phyloP scores from a whole-genome alignment of 768 basidiomycete genomes.

The Melanogaster broomeanus region DNA sequence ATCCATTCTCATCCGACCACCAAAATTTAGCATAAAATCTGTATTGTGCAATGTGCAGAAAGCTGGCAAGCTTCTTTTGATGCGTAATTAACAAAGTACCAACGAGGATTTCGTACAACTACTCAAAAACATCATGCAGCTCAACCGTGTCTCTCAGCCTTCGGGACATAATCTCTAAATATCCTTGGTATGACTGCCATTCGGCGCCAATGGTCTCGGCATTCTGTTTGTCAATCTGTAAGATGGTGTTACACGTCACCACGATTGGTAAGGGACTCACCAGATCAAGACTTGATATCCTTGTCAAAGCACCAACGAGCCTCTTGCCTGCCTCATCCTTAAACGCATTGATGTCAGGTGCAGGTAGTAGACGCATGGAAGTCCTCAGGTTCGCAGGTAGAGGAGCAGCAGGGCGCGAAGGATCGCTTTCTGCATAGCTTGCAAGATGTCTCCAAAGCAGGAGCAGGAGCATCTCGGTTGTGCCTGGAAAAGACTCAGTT shows the following conservation, averaged over 20 bases:
- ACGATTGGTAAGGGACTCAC: constrained; percentile 33
- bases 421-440: constrained; percentile 52
- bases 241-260: constrained; percentile 7
- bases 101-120: neutral
- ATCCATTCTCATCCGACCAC: neutral
- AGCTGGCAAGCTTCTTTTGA: neutral
- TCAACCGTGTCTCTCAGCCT: constrained; percentile 67
- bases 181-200: constrained; percentile 66
- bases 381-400: constrained; percentile 39
- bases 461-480: constrained; percentile 77
- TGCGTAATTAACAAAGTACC: too few relatives aligned
- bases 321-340: constrained; percentile 54
- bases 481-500: constrained; percentile 40
- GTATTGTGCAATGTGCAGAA: neutral
- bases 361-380: constrained; percentile 56
- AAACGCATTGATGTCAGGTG: constrained; percentile 60
- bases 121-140: constrained; percentile 43
- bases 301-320: constrained; percentile 55
- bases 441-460: constrained; percentile 80
- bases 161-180: constrained; percentile 75
- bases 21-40: neutral
- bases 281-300: constrained; percentile 53
- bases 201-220: constrained; percentile 48
- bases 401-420: constrained; percentile 2
- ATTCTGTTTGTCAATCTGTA: constrained; percentile 36